phyloP scores from a whole-genome alignment of 805 yeast species.

The Ogataea saltuana region DNA sequence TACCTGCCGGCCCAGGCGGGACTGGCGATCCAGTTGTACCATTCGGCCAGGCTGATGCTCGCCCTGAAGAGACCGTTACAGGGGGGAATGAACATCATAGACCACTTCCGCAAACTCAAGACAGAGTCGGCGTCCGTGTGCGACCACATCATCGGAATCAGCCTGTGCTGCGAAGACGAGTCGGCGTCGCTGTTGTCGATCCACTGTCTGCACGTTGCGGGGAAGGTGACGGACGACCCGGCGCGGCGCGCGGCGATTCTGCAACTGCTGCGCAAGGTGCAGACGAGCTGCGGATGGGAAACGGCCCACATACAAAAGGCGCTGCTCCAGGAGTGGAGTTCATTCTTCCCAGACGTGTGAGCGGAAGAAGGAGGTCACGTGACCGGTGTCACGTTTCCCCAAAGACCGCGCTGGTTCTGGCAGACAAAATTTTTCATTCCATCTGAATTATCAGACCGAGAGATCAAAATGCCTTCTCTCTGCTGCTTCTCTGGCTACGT shows the following conservation, averaged over 20 bases:
- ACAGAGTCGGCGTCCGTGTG: constrained; percentile 5
- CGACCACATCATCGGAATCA: constrained; percentile 16
- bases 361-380: too few relatives aligned
- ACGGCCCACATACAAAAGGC: constrained; percentile 7
- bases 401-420: too few relatives aligned
- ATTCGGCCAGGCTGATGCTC: constrained; percentile 13
- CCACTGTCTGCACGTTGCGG: constrained; percentile 16
- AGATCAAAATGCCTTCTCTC: not conserved
- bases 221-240: constrained; percentile 11
- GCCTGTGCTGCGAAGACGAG: constrained; percentile 17
- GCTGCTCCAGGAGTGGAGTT: constrained; percentile 6
- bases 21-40: constrained; percentile 15
- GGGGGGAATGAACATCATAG: not conserved
- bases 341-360: not conserved
- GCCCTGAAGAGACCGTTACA: constrained; percentile 8
- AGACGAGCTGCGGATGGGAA: constrained; percentile 13
- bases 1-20: constrained; percentile 16
- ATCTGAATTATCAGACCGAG: too few relatives aligned
- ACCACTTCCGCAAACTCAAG: constrained; percentile 4
- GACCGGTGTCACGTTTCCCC: not conserved
- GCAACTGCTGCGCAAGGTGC: constrained; percentile 7
- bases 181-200: constrained; percentile 12
- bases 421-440: not conserved
- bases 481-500: not conserved
- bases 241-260: constrained; percentile 8